Evolutionary conservation across 2,329 filamentous ascomycete genomes (phyloP), one percentile per base, ranked within the genome.

Genomic region (Neofusicoccum sp.): DNA sequence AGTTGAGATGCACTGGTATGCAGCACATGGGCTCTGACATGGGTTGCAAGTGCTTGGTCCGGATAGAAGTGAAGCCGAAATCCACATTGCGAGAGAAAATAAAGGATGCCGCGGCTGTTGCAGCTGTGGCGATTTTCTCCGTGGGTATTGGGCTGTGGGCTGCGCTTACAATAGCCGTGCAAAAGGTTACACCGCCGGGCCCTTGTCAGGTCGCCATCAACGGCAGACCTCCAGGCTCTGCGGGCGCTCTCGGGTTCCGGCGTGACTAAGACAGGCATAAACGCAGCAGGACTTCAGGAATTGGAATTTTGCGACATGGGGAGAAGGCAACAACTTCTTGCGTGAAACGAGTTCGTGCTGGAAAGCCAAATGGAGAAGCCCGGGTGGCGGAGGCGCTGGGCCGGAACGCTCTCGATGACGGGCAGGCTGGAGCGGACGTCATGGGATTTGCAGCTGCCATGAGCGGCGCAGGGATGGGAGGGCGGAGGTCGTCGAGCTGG

Each of bases 401-500:
- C 29, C 54, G 39, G 36, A 58, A 58, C 54, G 36, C 39, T 33
- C 6, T 16, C 1, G 47, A 28, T 56, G 28, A 14, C 9, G 47
- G 33, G 29, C 29, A 33, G 28, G 11, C 3, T 7, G 7, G 5
- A 3, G 4, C 9, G 34, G 36, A 56, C 41, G 54, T 58, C 54
- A 45, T 47, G 37, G 54, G 54, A 58, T 58, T 58, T 44, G 54
- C 54, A 58, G 54, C 41, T 45, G 31, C 41, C 31, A 36, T 58
- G 50, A 47, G 61, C 41, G 43, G 61, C 41, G 16, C 50, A 62
- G 43, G 41, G 43, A 56, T 56, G 34, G 36, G 34, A 45, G 29
- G 41, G 33, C 14, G 50, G 41, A 56, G 41, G 50, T 47, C 34
- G 49, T 56, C 60, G 31, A 56, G 56, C 56, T 56, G 49, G 31